Evolutionary conservation across 257 asterid genomes (phyloP).

Genomic region (Echites panduratus): DNA sequence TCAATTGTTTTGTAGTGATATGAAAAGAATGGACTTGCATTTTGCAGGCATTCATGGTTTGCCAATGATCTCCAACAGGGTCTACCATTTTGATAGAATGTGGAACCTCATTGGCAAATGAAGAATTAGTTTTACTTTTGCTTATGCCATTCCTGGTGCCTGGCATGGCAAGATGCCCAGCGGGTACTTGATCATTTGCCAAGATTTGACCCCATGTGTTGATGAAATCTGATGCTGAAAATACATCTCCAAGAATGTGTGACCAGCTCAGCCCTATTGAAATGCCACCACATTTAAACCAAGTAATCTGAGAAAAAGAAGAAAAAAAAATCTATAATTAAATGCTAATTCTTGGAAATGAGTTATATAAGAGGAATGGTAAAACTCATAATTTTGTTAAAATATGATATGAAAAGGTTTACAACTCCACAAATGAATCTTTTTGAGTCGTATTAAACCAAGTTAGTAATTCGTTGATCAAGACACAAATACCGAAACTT

Average conservation of each 20-base stretch:
- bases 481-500: no score
- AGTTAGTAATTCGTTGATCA: no score
- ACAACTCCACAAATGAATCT: no score
- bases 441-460: no score
- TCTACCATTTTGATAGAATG: constrained; percentile 40
- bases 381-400: no score
- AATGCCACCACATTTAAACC: constrained; percentile 78
- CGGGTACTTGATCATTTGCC: constrained; percentile 22
- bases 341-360: background rate
- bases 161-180: constrained; percentile 4
- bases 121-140: constrained; percentile 2
- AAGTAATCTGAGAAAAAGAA: constrained; percentile 38
- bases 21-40: constrained; percentile 43
- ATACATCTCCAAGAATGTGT: constrained; percentile 70
- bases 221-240: constrained; percentile 54
- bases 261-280: constrained; percentile 73
- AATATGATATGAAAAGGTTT: no score
- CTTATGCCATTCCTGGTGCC: background rate
- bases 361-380: no score
- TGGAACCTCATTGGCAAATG: constrained; percentile 17
- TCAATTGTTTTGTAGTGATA: constrained; percentile 28
- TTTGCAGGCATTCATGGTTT: constrained; percentile 28
- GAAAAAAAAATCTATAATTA: background rate
- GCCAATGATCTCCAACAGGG: constrained; percentile 56
- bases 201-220: constrained; percentile 42